phyloP scores from a whole-genome alignment of 2,329 filamentous ascomycete species.

The Fusarium caatingaense region DNA sequence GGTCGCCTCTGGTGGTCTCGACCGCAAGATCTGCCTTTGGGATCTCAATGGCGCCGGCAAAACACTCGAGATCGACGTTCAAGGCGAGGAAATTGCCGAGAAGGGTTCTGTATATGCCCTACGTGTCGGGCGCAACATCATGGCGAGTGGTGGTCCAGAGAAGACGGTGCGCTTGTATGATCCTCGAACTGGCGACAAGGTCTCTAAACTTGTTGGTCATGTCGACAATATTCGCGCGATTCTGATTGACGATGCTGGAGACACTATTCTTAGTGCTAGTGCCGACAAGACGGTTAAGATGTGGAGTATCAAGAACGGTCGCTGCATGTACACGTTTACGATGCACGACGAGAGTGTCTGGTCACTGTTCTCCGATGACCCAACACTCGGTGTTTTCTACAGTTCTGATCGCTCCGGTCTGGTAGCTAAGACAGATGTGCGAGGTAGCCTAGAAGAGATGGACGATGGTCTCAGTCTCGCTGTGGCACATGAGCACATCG shows the following conservation, averaged over 20 bases:
- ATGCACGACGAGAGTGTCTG: slow-evolving; percentile 99
- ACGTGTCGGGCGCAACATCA: slow-evolving; percentile 79
- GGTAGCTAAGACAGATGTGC: slow-evolving; percentile 95
- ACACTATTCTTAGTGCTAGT: slow-evolving; percentile 92
- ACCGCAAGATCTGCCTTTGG: slow-evolving; percentile 93
- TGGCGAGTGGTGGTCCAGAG: slow-evolving; percentile 94
- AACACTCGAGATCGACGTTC: slow-evolving; percentile 85
- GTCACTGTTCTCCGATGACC: slow-evolving; percentile 91
- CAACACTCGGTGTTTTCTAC: slow-evolving; percentile 89
- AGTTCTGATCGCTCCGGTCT: slow-evolving; percentile 92
- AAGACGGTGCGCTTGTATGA: slow-evolving; percentile 95
- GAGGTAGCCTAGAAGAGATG: slow-evolving; percentile 72
- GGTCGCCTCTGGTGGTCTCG: slow-evolving; percentile 93
- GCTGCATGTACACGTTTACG: slow-evolving; percentile 97
- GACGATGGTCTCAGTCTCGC: slow-evolving; percentile 92
- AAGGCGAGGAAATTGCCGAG: slow-evolving; percentile 82
- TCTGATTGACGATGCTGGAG: slow-evolving; percentile 86
- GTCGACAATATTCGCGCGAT: slow-evolving; percentile 95
- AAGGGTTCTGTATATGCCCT: slow-evolving; percentile 97
- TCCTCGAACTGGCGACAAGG: slow-evolving; percentile 84
- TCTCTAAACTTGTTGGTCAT: slow-evolving; percentile 97
- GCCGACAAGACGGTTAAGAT: slow-evolving; percentile 98
- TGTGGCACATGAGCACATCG: slow-evolving; percentile 91
- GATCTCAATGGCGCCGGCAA: slow-evolving; percentile 90
- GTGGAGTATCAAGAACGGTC: slow-evolving; percentile 93